A percentile compares a stretch with the other conserved stretches of the same genome.
Conservation (phyloP, 345 rosid genomes). For the Carallia pectinifolia region DNA sequence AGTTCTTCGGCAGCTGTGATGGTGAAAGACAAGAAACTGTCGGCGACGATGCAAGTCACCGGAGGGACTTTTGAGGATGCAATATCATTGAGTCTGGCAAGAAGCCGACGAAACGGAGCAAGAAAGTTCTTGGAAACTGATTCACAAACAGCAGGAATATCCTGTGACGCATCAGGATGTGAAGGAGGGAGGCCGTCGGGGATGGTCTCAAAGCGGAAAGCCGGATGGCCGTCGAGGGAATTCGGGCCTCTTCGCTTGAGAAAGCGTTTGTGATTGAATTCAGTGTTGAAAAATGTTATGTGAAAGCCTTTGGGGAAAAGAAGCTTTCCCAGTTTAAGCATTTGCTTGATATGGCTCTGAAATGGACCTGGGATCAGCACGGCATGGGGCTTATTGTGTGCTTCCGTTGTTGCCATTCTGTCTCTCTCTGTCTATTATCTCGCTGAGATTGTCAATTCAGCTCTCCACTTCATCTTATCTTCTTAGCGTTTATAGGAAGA, state of each 20-base stretch:
- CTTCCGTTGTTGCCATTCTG: not conserved
- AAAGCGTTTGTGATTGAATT: not conserved
- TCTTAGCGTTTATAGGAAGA: no score
- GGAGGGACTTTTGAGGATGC: constrained; percentile 4
- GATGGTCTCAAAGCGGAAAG: not conserved
- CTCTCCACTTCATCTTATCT: no score
- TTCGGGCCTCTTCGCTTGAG: not conserved
- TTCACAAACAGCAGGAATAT: not conserved
- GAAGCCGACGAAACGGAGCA: not conserved
- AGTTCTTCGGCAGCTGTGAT: constrained; percentile 1
- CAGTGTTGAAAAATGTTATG: not conserved
- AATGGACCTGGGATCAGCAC: not conserved
- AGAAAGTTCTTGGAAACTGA: not conserved
- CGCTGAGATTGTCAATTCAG: no score
- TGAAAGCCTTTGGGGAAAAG: not conserved
- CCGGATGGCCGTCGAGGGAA: not conserved
- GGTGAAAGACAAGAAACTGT: not conserved
- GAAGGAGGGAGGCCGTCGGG: not conserved
- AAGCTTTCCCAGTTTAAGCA: not conserved
- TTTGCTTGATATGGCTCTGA: not conserved
- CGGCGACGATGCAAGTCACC: constrained; percentile 9
- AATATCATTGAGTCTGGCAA: not conserved
- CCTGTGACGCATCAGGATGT: not conserved
- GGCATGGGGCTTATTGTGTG: not conserved
- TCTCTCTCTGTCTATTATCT: not conserved